A percentile compares a stretch with the other conserved stretches of the same genome.
Conservation (phyloP, 148 eudicot genomes). For the Rhododendron williamsianum region DNA sequence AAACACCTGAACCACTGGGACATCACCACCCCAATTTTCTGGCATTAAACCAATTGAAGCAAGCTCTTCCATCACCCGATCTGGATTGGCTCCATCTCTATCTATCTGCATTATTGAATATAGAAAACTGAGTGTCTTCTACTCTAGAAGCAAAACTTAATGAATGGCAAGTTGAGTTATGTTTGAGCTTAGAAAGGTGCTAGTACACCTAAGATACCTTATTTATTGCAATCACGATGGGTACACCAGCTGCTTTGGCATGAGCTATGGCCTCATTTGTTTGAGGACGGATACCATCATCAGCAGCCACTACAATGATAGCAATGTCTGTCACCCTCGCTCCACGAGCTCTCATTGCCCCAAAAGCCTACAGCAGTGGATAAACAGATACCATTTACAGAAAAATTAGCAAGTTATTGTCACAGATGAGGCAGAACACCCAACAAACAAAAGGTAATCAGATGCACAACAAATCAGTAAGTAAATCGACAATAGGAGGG, state of each 20-base stretch:
- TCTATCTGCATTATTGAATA: conserved; percentile 54
- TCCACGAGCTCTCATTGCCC: conserved; percentile 99
- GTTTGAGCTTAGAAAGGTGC: not conserved
- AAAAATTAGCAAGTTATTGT: not conserved
- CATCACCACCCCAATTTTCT: conserved; percentile 97
- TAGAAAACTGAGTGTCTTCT: not conserved
- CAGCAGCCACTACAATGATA: conserved; percentile 94
- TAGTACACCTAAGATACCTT: conserved; percentile 49
- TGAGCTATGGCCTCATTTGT: conserved; percentile 97
- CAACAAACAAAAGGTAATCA: conserved; percentile 4
- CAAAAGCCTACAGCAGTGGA: conserved; percentile 67
- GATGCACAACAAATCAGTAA: not conserved
- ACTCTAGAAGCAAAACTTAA: not conserved
- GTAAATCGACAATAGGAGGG: not conserved
- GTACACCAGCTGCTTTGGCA: conserved; percentile 97
- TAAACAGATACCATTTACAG: conserved; percentile 13
- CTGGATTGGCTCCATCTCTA: conserved; percentile 98
- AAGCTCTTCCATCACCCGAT: conserved; percentile 95
- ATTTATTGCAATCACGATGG: conserved; percentile 85
- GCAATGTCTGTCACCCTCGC: conserved; percentile 96
- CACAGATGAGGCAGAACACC: not conserved
- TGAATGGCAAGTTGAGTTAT: not conserved
- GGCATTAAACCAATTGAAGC: conserved; percentile 83
- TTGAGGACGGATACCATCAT: conserved; percentile 96
- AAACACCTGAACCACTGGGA: conserved; percentile 82